A percentile compares a stretch with the other conserved stretches of the same genome.
Evolutionary conservation across 768 basidiomycete species (phyloP).

Genomic region (Exsudoporus frostii): DNA sequence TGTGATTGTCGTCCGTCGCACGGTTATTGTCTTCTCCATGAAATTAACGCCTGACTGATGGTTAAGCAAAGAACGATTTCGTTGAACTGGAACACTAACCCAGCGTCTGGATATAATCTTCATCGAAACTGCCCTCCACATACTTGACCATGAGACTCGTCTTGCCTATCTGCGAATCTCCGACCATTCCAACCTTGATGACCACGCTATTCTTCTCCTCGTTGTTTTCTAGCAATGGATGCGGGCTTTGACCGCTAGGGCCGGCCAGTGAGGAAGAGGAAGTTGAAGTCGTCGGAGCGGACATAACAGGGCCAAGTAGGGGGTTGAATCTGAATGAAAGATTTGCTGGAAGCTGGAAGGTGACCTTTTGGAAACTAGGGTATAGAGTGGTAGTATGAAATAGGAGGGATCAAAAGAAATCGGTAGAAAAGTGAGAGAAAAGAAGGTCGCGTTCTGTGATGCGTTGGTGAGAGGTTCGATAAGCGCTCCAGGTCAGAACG

Average conservation of each 20-base stretch:
- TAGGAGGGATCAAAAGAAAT: constrained; percentile 26
- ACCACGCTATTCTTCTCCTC: constrained; percentile 89
- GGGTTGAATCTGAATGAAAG: constrained; percentile 18
- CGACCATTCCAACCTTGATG: constrained; percentile 99
- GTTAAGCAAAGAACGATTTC: constrained; percentile 5
- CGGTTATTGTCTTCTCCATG: constrained; percentile 99
- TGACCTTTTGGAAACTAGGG: constrained; percentile 22
- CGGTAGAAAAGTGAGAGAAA: constrained; percentile 35
- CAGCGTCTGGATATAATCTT: constrained; percentile 99
- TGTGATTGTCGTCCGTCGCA: constrained; percentile 96
- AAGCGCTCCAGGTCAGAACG: constrained; percentile 32
- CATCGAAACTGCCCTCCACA: constrained; percentile 97
- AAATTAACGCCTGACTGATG: constrained; percentile 83
- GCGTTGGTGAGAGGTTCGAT: constrained; percentile 35
- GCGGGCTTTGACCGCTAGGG: constrained; percentile 52
- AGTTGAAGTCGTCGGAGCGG: constrained; percentile 48
- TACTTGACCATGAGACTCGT: constrained; percentile 99
- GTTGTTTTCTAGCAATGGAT: constrained; percentile 52
- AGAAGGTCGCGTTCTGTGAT: constrained; percentile 36
- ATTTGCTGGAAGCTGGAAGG: constrained; percentile 13
- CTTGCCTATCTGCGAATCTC: constrained; percentile 99
- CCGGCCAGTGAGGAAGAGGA: constrained; percentile 42
- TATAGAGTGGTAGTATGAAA: constrained; percentile 26
- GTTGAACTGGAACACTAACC: constrained; percentile 46
- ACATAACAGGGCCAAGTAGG: constrained; percentile 36